Conservation (phyloP, 148 eudicot genomes). For the Cornus controversa region DNA sequence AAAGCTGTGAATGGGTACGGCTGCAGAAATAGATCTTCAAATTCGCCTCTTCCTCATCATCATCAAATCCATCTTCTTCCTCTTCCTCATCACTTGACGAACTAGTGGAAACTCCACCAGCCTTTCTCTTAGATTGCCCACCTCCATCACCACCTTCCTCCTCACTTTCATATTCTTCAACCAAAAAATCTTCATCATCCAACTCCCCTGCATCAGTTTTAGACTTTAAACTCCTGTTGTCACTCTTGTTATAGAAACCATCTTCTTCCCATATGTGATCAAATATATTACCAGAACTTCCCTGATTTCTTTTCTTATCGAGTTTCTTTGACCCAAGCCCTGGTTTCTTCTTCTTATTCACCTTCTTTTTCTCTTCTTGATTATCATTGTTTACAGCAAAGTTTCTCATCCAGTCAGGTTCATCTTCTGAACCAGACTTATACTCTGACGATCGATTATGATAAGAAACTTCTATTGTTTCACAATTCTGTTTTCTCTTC, state of each 20-base stretch:
- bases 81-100: slow-evolving; percentile 79
- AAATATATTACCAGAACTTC: slow-evolving; percentile 34
- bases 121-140: slow-evolving; percentile 63
- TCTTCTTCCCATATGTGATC: slow-evolving; percentile 33
- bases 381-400: slow-evolving; percentile 45
- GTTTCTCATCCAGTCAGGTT: slow-evolving; percentile 88
- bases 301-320: slow-evolving; percentile 32
- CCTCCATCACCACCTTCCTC: slow-evolving; percentile 35
- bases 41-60: slow-evolving; percentile 40
- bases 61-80: slow-evolving; percentile 33
- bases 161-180: slow-evolving; percentile 89
- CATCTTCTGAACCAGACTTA: slow-evolving; percentile 49
- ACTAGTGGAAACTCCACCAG: slow-evolving; percentile 34
- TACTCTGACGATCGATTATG: slow-evolving; percentile 16
- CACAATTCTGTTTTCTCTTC: slow-evolving; percentile 25
- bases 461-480: slow-evolving; percentile 6
- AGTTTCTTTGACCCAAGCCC: slow-evolving; percentile 32
- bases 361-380: slow-evolving; percentile 29
- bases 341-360: slow-evolving; percentile 21
- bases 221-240: slow-evolving; percentile 20
- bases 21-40: slow-evolving; percentile 85
- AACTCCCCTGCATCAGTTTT: slow-evolving; percentile 31
- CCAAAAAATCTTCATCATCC: slow-evolving; percentile 71
- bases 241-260: slow-evolving; percentile 13
- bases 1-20: slow-evolving; percentile 94